Evolutionary conservation across 1,284 basidiomycete genomes (phyloP).

Genomic region (Agaricales sp.): DNA sequence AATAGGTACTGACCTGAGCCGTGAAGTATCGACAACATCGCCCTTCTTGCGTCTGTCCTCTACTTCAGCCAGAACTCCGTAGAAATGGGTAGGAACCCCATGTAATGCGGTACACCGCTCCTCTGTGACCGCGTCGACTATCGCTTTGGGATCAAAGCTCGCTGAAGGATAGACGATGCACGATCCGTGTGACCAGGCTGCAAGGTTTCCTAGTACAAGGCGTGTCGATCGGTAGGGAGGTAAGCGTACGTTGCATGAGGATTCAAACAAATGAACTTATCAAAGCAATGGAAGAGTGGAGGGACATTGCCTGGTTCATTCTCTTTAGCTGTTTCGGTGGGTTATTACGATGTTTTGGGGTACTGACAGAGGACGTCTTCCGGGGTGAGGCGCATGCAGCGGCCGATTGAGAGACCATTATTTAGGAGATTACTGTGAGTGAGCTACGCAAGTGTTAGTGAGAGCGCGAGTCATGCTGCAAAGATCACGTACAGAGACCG

Average conservation of each 20-base stretch:
- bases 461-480: too few relatives aligned
- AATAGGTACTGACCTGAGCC: conserved; percentile 39
- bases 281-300: conserved; percentile 81
- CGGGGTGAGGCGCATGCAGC: conserved; percentile 56
- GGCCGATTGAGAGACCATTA: conserved; percentile 63
- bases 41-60: conserved; percentile 39
- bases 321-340: too few relatives aligned
- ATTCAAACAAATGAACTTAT: conserved; percentile 38
- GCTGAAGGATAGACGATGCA: conserved; percentile 70
- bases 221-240: conserved; percentile 28
- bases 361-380: conserved; percentile 57
- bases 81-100: conserved; percentile 80
- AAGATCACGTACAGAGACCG: conserved; percentile 54
- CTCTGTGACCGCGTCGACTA: conserved; percentile 54
- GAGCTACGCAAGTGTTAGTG: conserved; percentile 32
- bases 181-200: conserved; percentile 67
- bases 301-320: conserved; percentile 56
- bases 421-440: conserved; percentile 74
- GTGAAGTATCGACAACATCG: conserved; percentile 33
- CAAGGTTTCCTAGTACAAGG: conserved; percentile 73
- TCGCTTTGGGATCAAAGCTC: conserved; percentile 49
- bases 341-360: background rate
- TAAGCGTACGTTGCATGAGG: conserved; percentile 6
- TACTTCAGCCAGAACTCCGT: conserved; percentile 61
- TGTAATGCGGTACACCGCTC: conserved; percentile 73